Evolutionary conservation across 2,329 filamentous ascomycete species (phyloP).

Genomic region (Beauveria sp.): DNA sequence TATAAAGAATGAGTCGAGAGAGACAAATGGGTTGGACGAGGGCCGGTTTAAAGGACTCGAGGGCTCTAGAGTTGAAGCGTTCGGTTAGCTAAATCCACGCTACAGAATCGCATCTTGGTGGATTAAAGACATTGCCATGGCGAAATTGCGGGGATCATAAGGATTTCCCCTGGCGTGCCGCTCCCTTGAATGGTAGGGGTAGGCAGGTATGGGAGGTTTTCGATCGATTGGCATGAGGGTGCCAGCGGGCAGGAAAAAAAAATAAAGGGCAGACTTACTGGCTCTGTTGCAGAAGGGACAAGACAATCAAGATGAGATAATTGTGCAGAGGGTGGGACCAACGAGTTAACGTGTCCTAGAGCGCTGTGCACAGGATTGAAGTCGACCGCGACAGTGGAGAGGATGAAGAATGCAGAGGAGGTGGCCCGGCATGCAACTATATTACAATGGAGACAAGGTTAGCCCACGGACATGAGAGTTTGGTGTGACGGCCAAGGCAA

Average conservation of each 20-base stretch:
- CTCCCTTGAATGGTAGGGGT: conserved; percentile 24
- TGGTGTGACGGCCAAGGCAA: conserved; percentile 21
- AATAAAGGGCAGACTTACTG: conserved; percentile 41
- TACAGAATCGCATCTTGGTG: conserved; percentile 18
- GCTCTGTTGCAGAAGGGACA: conserved; percentile 34
- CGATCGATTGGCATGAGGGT: conserved; percentile 17
- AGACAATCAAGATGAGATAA: conserved; percentile 41
- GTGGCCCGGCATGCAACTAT: conserved; percentile 31
- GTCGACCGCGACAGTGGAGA: conserved; percentile 37
- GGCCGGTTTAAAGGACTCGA: conserved; percentile 39
- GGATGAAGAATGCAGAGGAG: conserved; percentile 26
- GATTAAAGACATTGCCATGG: conserved; percentile 15
- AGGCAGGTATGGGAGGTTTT: conserved; percentile 22
- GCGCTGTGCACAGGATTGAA: conserved; percentile 34
- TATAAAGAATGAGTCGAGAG: conserved; percentile 23
- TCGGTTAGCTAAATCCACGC: conserved; percentile 20
- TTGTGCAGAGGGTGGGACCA: conserved; percentile 46
- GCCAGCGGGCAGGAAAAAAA: conserved; percentile 12
- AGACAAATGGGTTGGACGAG: conserved; percentile 37
- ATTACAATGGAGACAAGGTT: conserved; percentile 18
- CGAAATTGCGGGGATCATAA: conserved; percentile 12
- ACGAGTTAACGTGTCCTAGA: conserved; percentile 60
- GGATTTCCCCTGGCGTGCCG: conserved; percentile 13
- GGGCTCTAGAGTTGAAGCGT: conserved; percentile 31
- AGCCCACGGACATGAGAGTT: conserved; percentile 28